Base-by-base conservation (phyloP, 108 stramenopile species). In the Bacterosira constricta region DNA sequence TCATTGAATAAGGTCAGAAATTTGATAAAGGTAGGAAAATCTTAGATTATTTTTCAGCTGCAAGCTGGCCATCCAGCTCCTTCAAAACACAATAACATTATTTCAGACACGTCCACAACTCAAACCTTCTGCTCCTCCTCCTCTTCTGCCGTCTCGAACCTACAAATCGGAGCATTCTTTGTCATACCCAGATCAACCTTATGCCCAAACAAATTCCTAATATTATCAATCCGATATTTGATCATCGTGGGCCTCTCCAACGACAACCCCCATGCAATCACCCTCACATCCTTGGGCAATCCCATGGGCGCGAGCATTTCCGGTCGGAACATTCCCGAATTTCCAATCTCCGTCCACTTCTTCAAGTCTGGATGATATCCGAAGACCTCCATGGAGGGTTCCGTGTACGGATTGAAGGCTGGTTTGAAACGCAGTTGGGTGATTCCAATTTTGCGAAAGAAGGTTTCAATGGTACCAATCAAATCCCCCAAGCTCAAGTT, bases 191-290 rank as follows among this genome's bases (percentile, higher is more conserved):
- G 75, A 77, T 97, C 97, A 26, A 98, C 98, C 90, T 99, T 99
- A 86, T 99, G 99, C 42, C 99, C 99, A 80, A 99, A 99, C 69
- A 99, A 90, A 73, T 99, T 96, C 29, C 98, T 89, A 83, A 99
- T 99, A 78, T 99, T 99, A 39, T 91, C 92, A 72, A 99, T 96
- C 35, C 98, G 83, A 81, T 99, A 99, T 83, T 99, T 99, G 90
- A 99, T 99, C 99, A 99, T 99, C 27, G 99, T 99, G 18, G 99
- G 99, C 25, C 99, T 85, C 82, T 99, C 99, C 60, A 99, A 83
- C 30, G 96, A 96, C 59, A 99, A 83, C 12, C 99, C 99, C 99
- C 99, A 31, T 56, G 99, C 99, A 74, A 99, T 99, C 17, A 99
- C 99, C 27, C 98, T 86, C 15, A 99, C 99, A 85, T 98, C 95